Conservation (phyloP, 306 rosid genomes). For the Biancaea sappan region DNA sequence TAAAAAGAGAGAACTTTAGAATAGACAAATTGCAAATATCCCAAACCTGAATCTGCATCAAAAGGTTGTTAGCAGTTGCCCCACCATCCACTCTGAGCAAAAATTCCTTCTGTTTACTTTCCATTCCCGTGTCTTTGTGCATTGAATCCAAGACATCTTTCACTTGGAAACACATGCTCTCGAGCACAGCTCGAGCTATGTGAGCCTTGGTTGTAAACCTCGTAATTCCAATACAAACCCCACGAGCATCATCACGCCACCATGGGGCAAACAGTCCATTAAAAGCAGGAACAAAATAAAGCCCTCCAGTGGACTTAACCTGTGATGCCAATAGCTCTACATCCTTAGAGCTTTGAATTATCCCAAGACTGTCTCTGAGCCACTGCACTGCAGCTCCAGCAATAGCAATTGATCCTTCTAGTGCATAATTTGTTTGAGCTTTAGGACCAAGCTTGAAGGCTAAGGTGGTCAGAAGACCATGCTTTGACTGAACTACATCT, state of each 20-base stretch:
- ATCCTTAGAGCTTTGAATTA: conserved; percentile 67
- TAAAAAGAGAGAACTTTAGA: conserved; percentile 2
- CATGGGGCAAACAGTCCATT: conserved; percentile 93
- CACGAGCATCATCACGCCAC: conserved; percentile 99
- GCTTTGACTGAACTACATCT: conserved; percentile 54
- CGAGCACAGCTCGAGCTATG: conserved; percentile 89
- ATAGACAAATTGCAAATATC: conserved; percentile 15
- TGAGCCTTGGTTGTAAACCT: conserved; percentile 83
- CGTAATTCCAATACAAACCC: conserved; percentile 80
- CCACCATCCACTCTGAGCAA: conserved; percentile 92
- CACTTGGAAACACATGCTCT: conserved; percentile 90
- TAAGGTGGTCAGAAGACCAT: conserved; percentile 80
- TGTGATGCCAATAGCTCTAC: conserved; percentile 65
- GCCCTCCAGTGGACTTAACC: conserved; percentile 73
- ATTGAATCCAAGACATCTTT: conserved; percentile 86
- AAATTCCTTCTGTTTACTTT: conserved; percentile 44
- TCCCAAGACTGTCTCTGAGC: conserved; percentile 85
- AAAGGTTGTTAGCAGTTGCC: conserved; percentile 71
- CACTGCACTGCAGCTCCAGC: conserved; percentile 99
- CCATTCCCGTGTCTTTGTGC: conserved; percentile 65
- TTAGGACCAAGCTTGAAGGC: conserved; percentile 82
- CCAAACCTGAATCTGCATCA: conserved; percentile 95
- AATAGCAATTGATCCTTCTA: conserved; percentile 94
- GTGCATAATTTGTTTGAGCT: conserved; percentile 72
- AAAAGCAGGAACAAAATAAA: conserved; percentile 93